Conservation (phyloP, 257 asterid species). For the Fraxinus excelsior region DNA sequence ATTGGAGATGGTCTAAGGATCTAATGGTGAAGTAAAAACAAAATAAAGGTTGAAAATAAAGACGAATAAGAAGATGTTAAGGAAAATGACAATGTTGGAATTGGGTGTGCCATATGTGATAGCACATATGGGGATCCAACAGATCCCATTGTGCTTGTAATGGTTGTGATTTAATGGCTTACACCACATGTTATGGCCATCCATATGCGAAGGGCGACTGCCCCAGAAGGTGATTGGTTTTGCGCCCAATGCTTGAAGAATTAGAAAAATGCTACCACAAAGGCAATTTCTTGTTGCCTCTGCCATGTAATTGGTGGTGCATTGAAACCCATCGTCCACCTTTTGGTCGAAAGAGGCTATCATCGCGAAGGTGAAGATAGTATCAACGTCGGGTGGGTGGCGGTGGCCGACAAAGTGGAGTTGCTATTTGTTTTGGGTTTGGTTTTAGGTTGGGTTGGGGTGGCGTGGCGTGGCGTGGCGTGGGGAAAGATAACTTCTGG, state of each 20-base stretch:
- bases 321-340: constrained; percentile 50
- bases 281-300: constrained; percentile 56
- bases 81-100: constrained; percentile 57
- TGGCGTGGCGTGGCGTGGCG: no score
- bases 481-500: no score
- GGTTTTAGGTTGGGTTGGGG: no score
- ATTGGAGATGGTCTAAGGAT: no score
- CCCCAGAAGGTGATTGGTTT: constrained; percentile 91
- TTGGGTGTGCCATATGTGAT: constrained; percentile 64
- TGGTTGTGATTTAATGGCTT: constrained; percentile 89
- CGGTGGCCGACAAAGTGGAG: no score
- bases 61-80: not conserved
- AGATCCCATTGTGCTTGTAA: constrained; percentile 88
- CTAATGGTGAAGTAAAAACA: not conserved
- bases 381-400: no score
- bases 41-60: not conserved
- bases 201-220: constrained; percentile 31
- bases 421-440: no score
- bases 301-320: constrained; percentile 74
- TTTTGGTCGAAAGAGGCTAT: no score
- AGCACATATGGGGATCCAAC: constrained; percentile 85
- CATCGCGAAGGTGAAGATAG: no score
- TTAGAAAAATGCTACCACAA: not conserved
- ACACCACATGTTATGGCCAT: constrained; percentile 58
- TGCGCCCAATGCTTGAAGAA: constrained; percentile 59